Evolutionary conservation across 192 early-diverging fungal genomes (phyloP), one percentile per base, ranked within the genome.

Genomic region (Podila verticillata): DNA sequence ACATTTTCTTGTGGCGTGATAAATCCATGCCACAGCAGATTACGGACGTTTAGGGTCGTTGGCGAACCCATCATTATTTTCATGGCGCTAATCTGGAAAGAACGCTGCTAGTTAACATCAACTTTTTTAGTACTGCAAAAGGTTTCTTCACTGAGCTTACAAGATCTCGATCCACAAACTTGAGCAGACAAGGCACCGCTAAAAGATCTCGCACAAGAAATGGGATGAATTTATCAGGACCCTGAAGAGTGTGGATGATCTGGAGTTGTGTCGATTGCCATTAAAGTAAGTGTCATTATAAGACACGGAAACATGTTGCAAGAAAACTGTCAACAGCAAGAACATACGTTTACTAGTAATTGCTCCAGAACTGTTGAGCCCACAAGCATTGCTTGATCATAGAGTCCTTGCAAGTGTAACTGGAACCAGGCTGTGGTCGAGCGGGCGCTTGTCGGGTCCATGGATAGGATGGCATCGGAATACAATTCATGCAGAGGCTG

Each of bases 11-110:
- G 17, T 3, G 77, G 69, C 0, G 66, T 72, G 5, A 80, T 72
- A 31, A 80, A 80, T 47, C 77, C 77, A 70, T 80, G 77, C 77
- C 77, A 80, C 20, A 80, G 70, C 30, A 80, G 22, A 56, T 80
- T 80, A 2, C 77, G 64, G 35, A 80, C 68, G 29, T 80, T 80
- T 44, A 80, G 77, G 3, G 70, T 80, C 3, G 67, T 22, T 2
- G 77, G 77, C 22, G 69, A 72, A 29, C 77, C 77, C 17, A 80
- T 56, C 51, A 80, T 48, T 12, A 61, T 72, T 57, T 72, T 72
- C 2, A 80, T 29, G 1, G 58, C 34, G 17, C 39, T 20, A n/a
- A 79, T 66, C 75, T 79, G 8, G 13, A 30, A 13, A 32, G 30
- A 44, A 68, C 39, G 15, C 12, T 44, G 39, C 1, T 44, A 9